Evolutionary conservation across 257 asterid genomes (phyloP).

Genomic region (Phtheirospermum japonicum): DNA sequence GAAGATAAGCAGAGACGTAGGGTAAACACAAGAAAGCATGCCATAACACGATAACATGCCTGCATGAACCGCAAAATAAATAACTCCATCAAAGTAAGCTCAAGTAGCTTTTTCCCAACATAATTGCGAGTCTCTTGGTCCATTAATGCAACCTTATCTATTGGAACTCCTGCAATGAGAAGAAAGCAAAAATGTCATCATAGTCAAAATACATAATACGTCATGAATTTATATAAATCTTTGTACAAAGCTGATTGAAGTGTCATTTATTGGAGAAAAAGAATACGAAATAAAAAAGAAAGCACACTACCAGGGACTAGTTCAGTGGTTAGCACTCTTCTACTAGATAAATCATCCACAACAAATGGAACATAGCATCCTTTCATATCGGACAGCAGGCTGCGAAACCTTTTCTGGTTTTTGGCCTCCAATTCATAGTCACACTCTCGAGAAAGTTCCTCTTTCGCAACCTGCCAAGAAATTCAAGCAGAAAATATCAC

Average conservation of each 20-base stretch:
- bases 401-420: slow-evolving; percentile 74
- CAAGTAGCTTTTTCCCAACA: slow-evolving; percentile 79
- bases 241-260: background rate
- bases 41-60: slow-evolving; percentile 42
- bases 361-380: slow-evolving; percentile 88
- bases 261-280: slow-evolving; percentile 4
- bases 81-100: slow-evolving; percentile 83
- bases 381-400: slow-evolving; percentile 44
- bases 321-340: slow-evolving; percentile 84
- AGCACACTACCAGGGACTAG: slow-evolving; percentile 74
- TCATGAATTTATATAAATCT: background rate
- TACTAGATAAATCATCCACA: slow-evolving; percentile 72
- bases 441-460: slow-evolving; percentile 93
- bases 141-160: slow-evolving; percentile 78
- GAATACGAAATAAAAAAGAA: slow-evolving; percentile 11
- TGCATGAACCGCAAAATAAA: slow-evolving; percentile 89
- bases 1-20: background rate
- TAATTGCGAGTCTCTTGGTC: slow-evolving; percentile 80
- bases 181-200: slow-evolving; percentile 10
- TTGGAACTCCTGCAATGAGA: slow-evolving; percentile 62
- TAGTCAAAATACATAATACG: slow-evolving; percentile 5
- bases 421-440: slow-evolving; percentile 81
- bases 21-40: slow-evolving; percentile 15
- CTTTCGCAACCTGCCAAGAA: slow-evolving; percentile 78
- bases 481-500: slow-evolving; percentile 20